Percentiles rank a stretch among this genome's conserved stretches.
phyloP scores from a whole-genome alignment of 2,329 filamentous ascomycete genomes.

The Pseudocercospora fijiensis region DNA sequence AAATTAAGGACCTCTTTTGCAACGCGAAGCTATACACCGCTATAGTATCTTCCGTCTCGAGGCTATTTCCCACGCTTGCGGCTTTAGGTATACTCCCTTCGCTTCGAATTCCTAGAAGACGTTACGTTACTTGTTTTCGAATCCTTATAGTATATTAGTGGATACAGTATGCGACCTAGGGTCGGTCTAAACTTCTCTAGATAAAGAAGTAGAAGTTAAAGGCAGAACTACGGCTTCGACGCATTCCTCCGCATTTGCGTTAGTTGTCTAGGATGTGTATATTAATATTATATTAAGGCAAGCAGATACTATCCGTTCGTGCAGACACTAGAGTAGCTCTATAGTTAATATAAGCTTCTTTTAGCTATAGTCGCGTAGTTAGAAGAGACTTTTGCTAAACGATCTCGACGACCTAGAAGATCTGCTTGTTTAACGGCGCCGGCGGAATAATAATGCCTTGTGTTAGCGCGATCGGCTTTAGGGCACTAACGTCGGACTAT shows the following conservation, averaged over 20 bases:
- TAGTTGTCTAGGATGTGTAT: not conserved
- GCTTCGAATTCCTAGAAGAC: not conserved
- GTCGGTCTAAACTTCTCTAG: not conserved
- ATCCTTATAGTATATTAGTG: not conserved
- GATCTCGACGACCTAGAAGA: not conserved
- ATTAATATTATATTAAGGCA: conserved; percentile 2
- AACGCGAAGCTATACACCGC: too few species aligned
- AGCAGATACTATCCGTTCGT: not conserved
- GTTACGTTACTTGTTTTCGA: not conserved
- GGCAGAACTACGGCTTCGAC: not conserved
- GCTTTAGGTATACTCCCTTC: not conserved
- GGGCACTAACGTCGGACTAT: not conserved
- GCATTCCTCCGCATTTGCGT: not conserved
- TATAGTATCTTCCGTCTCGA: conserved; percentile 1
- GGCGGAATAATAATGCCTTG: not conserved
- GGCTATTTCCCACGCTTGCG: not conserved
- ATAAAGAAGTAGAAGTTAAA: not conserved
- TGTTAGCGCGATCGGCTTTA: not conserved
- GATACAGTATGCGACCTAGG: not conserved
- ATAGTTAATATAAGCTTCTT: conserved; percentile 3
- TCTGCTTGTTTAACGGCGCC: not conserved
- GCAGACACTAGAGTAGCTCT: not conserved
- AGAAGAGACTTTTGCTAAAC: not conserved
- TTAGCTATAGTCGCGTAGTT: conserved; percentile 1
- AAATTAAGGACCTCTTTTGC: too few species aligned